These are phyloP conservation scores for Yamadazyma sp. DNA, from an alignment of 805 yeast species.

Conservation along the genomic window DNA sequence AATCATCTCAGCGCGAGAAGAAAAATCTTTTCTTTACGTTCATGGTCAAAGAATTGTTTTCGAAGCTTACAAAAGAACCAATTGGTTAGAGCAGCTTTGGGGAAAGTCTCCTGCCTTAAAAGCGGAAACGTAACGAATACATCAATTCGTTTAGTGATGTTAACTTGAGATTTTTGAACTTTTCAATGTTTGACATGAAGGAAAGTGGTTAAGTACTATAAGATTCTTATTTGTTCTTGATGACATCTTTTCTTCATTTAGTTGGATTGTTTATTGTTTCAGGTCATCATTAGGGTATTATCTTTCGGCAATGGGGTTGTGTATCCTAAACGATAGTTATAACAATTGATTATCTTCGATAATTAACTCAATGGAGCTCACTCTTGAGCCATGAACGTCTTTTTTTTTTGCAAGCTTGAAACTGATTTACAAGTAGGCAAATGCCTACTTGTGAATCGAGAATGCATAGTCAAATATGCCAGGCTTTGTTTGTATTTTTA, in stretches of 20 bases:
- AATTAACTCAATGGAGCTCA: conserved; percentile 84
- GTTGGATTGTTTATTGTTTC: too few species aligned
- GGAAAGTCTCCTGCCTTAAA: conserved; percentile 84
- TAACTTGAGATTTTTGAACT: too few species aligned
- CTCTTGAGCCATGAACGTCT: conserved; percentile 67
- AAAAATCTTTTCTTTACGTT: conserved; percentile 47
- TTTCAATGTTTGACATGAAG: neutral
- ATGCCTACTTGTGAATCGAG: too few species aligned
- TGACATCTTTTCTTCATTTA: too few species aligned
- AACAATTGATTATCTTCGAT: conserved; percentile 51
- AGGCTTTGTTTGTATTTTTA: conserved; percentile 34
- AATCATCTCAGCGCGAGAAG: neutral
- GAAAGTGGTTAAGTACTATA: conserved; percentile 5
- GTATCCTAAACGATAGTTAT: conserved; percentile 70
- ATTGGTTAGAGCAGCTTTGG: conserved; percentile 53
- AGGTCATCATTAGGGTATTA: conserved; percentile 2
- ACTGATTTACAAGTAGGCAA: conserved; percentile 10
- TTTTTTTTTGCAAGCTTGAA: conserved; percentile 26
- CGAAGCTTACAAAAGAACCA: conserved; percentile 64
- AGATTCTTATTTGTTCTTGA: too few species aligned
- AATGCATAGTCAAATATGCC: conserved; percentile 68
- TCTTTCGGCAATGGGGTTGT: conserved; percentile 60
- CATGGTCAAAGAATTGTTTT: conserved; percentile 76
- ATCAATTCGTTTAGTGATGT: conserved; percentile 24
- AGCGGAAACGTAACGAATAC: conserved; percentile 59